Conservation (phyloP, 2,329 filamentous ascomycete genomes). For the Sarocladiaceae sp. region DNA sequence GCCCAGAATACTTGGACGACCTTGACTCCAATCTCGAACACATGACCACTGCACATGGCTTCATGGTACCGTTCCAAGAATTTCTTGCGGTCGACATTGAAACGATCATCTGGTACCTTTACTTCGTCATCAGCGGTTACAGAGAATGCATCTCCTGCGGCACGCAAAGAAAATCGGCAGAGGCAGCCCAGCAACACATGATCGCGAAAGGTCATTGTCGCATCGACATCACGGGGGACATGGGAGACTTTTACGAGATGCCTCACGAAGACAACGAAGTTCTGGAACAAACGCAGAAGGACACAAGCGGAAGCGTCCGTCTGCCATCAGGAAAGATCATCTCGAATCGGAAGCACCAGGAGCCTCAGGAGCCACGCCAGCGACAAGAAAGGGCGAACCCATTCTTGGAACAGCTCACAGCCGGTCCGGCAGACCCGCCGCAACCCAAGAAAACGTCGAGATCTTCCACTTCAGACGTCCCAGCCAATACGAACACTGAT, state of each 20-base stretch:
- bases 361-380: not conserved
- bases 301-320: constrained; percentile 18
- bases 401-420: not conserved
- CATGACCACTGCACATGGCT: constrained; percentile 44
- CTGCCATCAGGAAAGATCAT: constrained; percentile 29
- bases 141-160: constrained; percentile 48
- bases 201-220: constrained; percentile 42
- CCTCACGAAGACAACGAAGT: constrained; percentile 10
- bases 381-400: constrained; percentile 1
- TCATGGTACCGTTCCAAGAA: constrained; percentile 35
- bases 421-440: not conserved
- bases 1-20: constrained; percentile 21
- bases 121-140: constrained; percentile 43
- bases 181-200: constrained; percentile 50
- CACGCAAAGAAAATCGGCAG: constrained; percentile 32
- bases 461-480: not conserved
- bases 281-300: not conserved
- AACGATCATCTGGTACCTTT: constrained; percentile 42
- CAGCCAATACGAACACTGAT: not conserved
- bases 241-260: constrained; percentile 36
- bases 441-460: not conserved
- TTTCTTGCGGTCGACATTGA: constrained; percentile 41
- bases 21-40: constrained; percentile 37
- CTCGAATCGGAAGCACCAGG: constrained; percentile 17
- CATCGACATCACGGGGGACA: constrained; percentile 33